Evolutionary conservation across 306 rosid species (phyloP).

Genomic region (Lotus japonicus): DNA sequence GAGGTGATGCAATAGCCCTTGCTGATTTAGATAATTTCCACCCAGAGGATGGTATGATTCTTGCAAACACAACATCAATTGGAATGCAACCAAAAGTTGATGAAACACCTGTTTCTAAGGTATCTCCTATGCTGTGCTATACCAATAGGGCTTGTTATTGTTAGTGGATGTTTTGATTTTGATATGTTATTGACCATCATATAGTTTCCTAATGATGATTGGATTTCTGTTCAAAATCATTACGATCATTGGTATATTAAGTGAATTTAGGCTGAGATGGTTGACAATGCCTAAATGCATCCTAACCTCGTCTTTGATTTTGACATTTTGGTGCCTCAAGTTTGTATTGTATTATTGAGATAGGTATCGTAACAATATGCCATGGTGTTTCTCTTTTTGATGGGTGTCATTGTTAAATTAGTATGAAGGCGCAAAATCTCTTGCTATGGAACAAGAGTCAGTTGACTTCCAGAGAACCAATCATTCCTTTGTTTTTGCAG

Average conservation of each 20-base stretch:
- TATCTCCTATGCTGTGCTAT: slow-evolving; percentile 17
- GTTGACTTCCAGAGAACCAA: slow-evolving; percentile 24
- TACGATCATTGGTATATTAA: neutral
- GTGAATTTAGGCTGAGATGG: slow-evolving; percentile 4
- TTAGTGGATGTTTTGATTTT: slow-evolving; percentile 4
- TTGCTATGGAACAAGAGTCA: slow-evolving; percentile 7
- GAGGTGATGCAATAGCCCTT: slow-evolving; percentile 77
- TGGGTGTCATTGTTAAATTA: neutral
- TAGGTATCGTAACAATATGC: neutral
- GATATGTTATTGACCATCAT: neutral
- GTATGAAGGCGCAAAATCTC: neutral
- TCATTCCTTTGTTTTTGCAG: slow-evolving; percentile 48
- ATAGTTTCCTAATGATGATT: slow-evolving; percentile 1
- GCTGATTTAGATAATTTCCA: slow-evolving; percentile 63
- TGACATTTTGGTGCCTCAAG: neutral
- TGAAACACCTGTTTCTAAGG: slow-evolving; percentile 88
- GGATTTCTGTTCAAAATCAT: slow-evolving; percentile 4
- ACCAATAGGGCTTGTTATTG: neutral
- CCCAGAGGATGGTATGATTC: slow-evolving; percentile 89
- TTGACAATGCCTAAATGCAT: neutral
- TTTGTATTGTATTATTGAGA: too few relatives aligned
- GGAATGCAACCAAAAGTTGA: slow-evolving; percentile 93
- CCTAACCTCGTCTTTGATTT: neutral
- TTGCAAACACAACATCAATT: slow-evolving; percentile 85
- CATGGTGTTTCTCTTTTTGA: slow-evolving; percentile 9